Evolutionary conservation across 495 filamentous ascomycete genomes (phyloP).

Genomic region (Melanomma pulvis-pyrius): DNA sequence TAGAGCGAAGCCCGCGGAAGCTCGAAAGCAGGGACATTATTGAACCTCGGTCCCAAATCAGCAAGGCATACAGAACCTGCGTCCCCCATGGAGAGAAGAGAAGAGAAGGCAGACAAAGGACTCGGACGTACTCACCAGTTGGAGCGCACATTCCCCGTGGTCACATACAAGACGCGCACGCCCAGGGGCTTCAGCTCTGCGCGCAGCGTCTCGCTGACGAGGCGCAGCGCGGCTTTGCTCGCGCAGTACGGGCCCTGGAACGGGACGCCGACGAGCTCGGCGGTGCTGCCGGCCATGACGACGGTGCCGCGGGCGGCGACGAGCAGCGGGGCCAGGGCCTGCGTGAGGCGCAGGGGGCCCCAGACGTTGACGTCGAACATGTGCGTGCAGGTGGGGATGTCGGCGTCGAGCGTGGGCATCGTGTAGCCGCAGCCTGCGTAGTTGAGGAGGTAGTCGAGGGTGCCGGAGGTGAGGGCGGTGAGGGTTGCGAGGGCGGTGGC

Average conservation of each 20-base stretch:
- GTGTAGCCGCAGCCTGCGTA: background rate
- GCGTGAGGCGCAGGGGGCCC: background rate
- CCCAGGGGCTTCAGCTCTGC: conserved; percentile 46
- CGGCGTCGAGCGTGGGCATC: conserved; percentile 3
- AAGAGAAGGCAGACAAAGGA: too few species aligned
- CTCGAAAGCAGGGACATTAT: too few species aligned
- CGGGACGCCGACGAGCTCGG: background rate
- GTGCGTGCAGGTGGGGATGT: background rate
- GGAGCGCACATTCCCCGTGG: background rate
- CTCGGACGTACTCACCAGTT: background rate
- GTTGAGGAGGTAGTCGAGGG: conserved; percentile 2
- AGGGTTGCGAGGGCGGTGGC: background rate
- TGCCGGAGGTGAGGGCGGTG: background rate
- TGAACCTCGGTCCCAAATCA: too few species aligned
- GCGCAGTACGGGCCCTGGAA: conserved; percentile 1
- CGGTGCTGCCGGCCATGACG: background rate
- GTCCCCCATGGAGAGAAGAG: too few species aligned
- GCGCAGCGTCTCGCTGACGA: conserved; percentile 42
- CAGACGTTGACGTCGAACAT: conserved; percentile 7
- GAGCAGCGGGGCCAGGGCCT: conserved; percentile 1
- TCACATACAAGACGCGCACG: conserved; percentile 39
- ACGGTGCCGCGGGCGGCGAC: background rate
- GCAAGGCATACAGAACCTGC: too few species aligned
- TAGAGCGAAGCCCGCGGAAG: too few species aligned
- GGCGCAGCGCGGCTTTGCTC: conserved; percentile 42